phyloP scores from a whole-genome alignment of 2,329 filamentous ascomycete genomes.

The Trichoderma koningiopsis region DNA sequence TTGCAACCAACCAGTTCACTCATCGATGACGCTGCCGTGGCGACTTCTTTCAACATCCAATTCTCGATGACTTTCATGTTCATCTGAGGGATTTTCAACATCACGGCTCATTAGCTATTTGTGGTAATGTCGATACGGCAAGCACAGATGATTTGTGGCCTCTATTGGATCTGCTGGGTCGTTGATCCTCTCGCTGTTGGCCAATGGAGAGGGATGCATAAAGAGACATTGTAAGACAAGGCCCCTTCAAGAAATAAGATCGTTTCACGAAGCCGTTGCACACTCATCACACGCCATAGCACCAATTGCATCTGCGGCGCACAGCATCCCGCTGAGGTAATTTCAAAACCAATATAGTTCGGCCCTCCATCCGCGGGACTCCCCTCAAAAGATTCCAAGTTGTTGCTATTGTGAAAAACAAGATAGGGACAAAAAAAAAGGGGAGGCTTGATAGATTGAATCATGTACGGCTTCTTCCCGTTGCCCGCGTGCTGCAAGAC shows the following conservation, averaged over 20 bases:
- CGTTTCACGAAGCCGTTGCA: not conserved
- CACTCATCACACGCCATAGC: not conserved
- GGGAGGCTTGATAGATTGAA: not conserved
- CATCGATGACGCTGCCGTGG: slow-evolving; percentile 1
- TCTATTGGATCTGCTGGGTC: slow-evolving; percentile 1
- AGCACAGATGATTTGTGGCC: not conserved
- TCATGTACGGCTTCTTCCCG: not conserved
- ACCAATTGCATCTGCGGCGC: slow-evolving; percentile 1
- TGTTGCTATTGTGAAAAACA: not conserved
- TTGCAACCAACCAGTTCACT: not conserved
- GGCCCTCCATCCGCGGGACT: not conserved
- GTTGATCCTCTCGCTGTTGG: not conserved
- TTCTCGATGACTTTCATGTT: not conserved
- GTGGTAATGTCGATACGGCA: not conserved
- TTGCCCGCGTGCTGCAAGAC: slow-evolving; percentile 6
- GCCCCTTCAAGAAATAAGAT: slow-evolving; percentile 17
- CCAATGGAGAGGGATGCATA: not conserved
- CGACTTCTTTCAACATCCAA: not conserved
- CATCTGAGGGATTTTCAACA: not conserved
- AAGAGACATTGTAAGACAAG: slow-evolving; percentile 5
- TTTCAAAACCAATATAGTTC: not conserved
- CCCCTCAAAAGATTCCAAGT: not conserved
- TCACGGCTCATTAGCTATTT: not conserved
- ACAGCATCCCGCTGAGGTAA: not conserved
- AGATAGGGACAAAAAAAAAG: not conserved